phyloP scores from a whole-genome alignment of 805 yeast genomes.

The Scheffersomyces spartinae region DNA sequence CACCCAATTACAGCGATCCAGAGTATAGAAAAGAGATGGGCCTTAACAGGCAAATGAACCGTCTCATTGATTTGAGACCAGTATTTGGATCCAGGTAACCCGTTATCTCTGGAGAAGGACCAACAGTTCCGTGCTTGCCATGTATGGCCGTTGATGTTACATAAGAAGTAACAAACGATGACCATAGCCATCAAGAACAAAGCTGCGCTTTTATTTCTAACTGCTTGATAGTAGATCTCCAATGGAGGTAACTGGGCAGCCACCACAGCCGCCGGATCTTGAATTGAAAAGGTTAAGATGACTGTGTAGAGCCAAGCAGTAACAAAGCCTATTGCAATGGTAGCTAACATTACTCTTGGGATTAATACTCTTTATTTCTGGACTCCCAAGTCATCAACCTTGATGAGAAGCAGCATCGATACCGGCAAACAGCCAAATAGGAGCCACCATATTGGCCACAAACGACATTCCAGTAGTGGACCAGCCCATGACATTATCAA shows the following conservation, averaged over 20 bases:
- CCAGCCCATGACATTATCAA: slow-evolving; percentile 16
- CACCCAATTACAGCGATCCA: slow-evolving; percentile 26
- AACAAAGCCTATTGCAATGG: slow-evolving; percentile 28
- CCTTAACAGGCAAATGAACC: slow-evolving; percentile 27
- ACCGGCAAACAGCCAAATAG: slow-evolving; percentile 27
- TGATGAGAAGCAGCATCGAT: slow-evolving; percentile 32
- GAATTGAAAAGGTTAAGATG: slow-evolving; percentile 27
- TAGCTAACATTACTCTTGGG: slow-evolving; percentile 27
- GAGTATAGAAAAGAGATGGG: slow-evolving; percentile 23
- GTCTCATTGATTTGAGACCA: slow-evolving; percentile 26
- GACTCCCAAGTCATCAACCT: slow-evolving; percentile 27
- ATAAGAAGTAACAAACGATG: slow-evolving; percentile 23
- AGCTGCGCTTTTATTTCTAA: slow-evolving; percentile 22
- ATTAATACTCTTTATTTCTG: slow-evolving; percentile 28
- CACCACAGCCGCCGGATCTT: slow-evolving; percentile 17
- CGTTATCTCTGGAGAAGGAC: slow-evolving; percentile 32
- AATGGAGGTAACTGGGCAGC: slow-evolving; percentile 27
- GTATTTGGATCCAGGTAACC: slow-evolving; percentile 29
- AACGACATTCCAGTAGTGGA: slow-evolving; percentile 22
- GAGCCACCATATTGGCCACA: slow-evolving; percentile 26
- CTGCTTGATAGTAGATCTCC: slow-evolving; percentile 29
- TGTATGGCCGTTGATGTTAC: slow-evolving; percentile 28
- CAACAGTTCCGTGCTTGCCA: slow-evolving; percentile 34
- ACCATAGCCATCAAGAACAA: slow-evolving; percentile 22
- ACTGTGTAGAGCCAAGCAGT: slow-evolving; percentile 28